Evolutionary conservation across 192 early-diverging fungal genomes (phyloP).

Genomic region (Mortierella claussenii): DNA sequence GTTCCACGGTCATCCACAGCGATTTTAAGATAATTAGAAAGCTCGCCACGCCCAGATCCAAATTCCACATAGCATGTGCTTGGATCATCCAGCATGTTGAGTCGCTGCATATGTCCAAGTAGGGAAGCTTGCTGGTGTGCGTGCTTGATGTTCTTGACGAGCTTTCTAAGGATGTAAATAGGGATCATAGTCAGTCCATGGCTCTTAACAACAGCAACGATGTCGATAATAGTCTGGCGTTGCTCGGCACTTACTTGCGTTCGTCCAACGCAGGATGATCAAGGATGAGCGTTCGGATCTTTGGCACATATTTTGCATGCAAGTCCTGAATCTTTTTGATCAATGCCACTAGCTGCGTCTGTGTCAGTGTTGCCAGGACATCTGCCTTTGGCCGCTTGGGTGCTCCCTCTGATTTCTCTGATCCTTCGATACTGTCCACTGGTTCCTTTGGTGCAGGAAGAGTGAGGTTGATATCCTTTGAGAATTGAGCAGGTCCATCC

Average conservation of each 20-base stretch:
- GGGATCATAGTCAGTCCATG: not conserved
- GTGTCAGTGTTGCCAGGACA: conserved; percentile 18
- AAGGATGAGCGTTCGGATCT: conserved; percentile 34
- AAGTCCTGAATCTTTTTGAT: conserved; percentile 48
- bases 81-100: conserved; percentile 64
- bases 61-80: conserved; percentile 80
- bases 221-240: not conserved
- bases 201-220: not conserved
- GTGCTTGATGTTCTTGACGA: conserved; percentile 58
- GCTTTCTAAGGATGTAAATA: conserved; percentile 26
- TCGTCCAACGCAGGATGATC: conserved; percentile 45
- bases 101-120: conserved; percentile 76
- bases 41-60: conserved; percentile 78
- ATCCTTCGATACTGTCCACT: conserved; percentile 14
- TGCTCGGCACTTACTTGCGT: conserved; percentile 36
- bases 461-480: conserved; percentile 55
- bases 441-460: conserved; percentile 39
- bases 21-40: conserved; percentile 59
- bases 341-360: conserved; percentile 21
- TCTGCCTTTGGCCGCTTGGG: conserved; percentile 30
- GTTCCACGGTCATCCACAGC: conserved; percentile 58
- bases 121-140: conserved; percentile 78
- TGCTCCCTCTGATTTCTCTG: conserved; percentile 12
- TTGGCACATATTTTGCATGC: conserved; percentile 36
- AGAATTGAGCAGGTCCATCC: conserved; percentile 37